Base-by-base conservation (phyloP, 768 basidiomycete genomes). In the Lentinus tigrinus region DNA sequence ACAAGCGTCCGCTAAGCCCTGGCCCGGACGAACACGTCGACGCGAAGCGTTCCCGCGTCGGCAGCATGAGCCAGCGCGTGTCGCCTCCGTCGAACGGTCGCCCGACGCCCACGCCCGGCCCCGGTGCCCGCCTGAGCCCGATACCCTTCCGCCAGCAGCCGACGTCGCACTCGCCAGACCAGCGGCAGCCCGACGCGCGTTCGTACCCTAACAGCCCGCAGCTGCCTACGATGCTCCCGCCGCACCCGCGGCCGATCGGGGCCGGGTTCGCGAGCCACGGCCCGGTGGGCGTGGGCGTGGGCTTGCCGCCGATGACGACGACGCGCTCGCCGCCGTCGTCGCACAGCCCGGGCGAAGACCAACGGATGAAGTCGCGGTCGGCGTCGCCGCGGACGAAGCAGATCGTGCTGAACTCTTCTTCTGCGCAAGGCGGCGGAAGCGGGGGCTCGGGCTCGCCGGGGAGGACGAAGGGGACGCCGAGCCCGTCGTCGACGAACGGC, bases 131-230 rank as follows among this genome's bases (percentile, higher is more conserved):
- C 3, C 85, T 83, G 0, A 89, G 88, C 19, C 88, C 89, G 2
- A 83, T 82, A 46, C 88, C 89, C 16, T 87, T 90, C 81, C 82
- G 85, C 63, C 84, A 82, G 3, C 89, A 89, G 66, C 84, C 85
- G 9, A 73, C 82, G 5, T 82, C 87, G 13, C 86, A 80, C 66
- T 89, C 89, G 21, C 87, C 87, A 19, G 88, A 90, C 68, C 76
- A 79, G 13, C 83, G 86, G 28, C 83, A 81, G 52, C 52, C 51
- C 36, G 51, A 46, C 39, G 54, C 63, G 21, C 57, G 65, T 4
- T 68, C 66, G 43, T 37, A 74, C 81, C 58, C 77, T 66, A 47
- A 74, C 54, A 78, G 79, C 63, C 85, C 89, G 0, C 70, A 84
- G 24, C 73, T 88, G 13, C 80, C 85, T 6, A 78, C 79, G 28